These are phyloP conservation scores for Geosmithia flava DNA, from an alignment of 2,329 filamentous ascomycete genomes.

Conservation along the genomic window DNA sequence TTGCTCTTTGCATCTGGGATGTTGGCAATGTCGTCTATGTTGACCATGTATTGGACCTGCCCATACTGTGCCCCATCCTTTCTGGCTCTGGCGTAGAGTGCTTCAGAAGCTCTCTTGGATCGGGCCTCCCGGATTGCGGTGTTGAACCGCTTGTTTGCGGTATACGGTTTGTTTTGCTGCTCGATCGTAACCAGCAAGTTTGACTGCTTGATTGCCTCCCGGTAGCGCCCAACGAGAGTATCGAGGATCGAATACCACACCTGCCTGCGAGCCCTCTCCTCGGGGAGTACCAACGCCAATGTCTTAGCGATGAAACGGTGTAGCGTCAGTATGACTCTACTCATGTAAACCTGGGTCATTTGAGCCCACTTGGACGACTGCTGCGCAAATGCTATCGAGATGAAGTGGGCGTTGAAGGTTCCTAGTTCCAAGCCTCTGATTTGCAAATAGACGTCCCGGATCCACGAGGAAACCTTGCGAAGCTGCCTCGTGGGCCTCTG, in stretches of 20 bases:
- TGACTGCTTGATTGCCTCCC: neutral
- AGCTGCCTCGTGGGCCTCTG: neutral
- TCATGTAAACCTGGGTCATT: slow-evolving; percentile 22
- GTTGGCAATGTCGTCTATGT: neutral
- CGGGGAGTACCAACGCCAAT: slow-evolving; percentile 5
- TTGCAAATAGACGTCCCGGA: slow-evolving; percentile 3
- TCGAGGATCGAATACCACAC: neutral
- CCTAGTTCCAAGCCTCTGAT: slow-evolving; percentile 3
- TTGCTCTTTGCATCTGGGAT: neutral
- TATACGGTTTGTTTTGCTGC: neutral
- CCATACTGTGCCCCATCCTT: neutral
- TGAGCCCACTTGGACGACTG: slow-evolving; percentile 41
- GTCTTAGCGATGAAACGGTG: slow-evolving; percentile 14
- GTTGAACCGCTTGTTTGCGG: neutral
- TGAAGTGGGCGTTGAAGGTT: slow-evolving; percentile 22
- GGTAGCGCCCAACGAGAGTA: neutral
- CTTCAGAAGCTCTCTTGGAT: neutral
- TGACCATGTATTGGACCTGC: neutral
- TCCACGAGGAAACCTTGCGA: neutral
- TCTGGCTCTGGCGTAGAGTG: neutral
- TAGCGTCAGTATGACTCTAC: slow-evolving; percentile 12
- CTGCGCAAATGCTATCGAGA: slow-evolving; percentile 33
- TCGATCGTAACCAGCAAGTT: neutral
- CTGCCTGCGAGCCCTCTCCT: neutral
- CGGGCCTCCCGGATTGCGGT: neutral